Evolutionary conservation across 805 yeast genomes (phyloP), one percentile per base, ranked within the genome.

Genomic region (Candida caryicola): DNA sequence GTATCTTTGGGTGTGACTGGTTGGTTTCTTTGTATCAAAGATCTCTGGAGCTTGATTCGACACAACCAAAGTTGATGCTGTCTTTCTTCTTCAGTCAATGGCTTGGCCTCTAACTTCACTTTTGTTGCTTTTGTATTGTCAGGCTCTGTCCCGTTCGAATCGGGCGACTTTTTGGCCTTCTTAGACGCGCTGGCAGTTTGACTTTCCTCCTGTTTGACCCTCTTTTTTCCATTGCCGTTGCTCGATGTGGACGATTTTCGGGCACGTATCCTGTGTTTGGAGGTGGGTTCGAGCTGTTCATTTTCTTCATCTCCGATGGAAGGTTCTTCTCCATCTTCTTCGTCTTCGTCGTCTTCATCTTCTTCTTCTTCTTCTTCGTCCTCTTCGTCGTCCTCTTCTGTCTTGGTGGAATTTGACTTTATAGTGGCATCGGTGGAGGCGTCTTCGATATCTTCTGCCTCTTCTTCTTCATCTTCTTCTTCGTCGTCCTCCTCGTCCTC

Each of bases 1-100:
- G 66, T 59, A 43, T 65, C 67, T 28, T 57, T 51, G 6, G 71
- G 71, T 0, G 69, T 64, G 16, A 52, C 59, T 4, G 70, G 66
- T 41, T 62, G 69, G 34, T 58, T 60, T 49, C 79, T 47, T 49
- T 74, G 78, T 33, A 75, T 61, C 18, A 76, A 57, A 6, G 76
- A 66, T 47, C 71, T 59, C 54, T 76, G 81, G 31, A 76, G 60
- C 43, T 64, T 67, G 32, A 68, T 67, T 26, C 81, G 62, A 46
- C 76, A 73, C 4, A 64, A 55, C 74, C 74, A 70, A 35, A 71
- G 57, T 49, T 69, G 73, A 33, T 68, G 71, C 36, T 64, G 65
- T 44, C 62, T 63, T 39, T 70, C 75, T 30, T 67, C 69, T 13
- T 65, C 69, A 7, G 63, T 53, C 34, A 45, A 35, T 14, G 49